Evolutionary conservation across 1,284 basidiomycete genomes (phyloP), one percentile per base, ranked within the genome.

Genomic region (Heliocybe sulcata): DNA sequence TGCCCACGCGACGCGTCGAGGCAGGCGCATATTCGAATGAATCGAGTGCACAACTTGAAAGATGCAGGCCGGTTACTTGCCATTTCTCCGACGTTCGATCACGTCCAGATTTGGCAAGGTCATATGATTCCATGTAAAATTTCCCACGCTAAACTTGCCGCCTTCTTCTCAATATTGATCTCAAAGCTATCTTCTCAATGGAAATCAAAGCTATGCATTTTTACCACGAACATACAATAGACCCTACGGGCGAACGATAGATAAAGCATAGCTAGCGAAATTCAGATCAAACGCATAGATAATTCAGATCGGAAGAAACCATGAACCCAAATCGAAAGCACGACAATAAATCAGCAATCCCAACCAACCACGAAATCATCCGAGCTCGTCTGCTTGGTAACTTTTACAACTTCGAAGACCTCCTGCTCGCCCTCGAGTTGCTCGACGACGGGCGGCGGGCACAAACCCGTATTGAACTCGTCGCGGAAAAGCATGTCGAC

Each of bases 1-100:
- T 3, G 83, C 72, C 94, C 94, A 97, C 1, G 92, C 91, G 0
- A 93, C 87, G 54, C 92, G 80, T 58, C 88, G 82, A 50, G 92
- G 92, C 20, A 90, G 76, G 58, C 80, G 77, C 91, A 93, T 94
- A 25, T 4, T 49, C 23, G 19, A 19, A 47, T 8, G 9, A 25
- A 26, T 16, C 4, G 8, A 16, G 38, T 12, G 29, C 12, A 6
- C 29, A 31, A 31, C 10, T 49, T 26, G 47, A 26, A 49, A 20
- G 47, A 49, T 11, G 12, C 25, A 4, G n/a, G 25, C 23, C n/a
- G n/a, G n/a, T 20, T 49, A 9, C n/a, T n/a, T 16, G 38, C 6
- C 6, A n/a, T n/a, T n/a, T 16, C n/a, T 6, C 6, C 6, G 8
- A 20, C 38, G 8, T 16, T n/a, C 12, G 38, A 20, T 20, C 38